Percentiles rank a stretch among this genome's conserved stretches.
phyloP scores from a whole-genome alignment of 164 flowering plant species.

The Hamamelis virginiana region DNA sequence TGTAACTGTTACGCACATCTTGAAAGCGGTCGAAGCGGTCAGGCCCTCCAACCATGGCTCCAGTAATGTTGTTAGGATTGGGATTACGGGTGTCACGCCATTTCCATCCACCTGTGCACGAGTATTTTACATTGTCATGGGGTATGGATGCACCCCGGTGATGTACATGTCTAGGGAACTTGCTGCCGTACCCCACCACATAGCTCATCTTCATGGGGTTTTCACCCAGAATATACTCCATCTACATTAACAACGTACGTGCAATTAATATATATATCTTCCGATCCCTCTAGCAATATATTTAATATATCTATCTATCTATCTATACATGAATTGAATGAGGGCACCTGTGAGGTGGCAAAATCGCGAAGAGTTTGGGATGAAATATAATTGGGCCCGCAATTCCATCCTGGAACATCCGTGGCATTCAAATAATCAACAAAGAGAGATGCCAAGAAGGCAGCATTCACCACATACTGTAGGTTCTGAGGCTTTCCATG shows the following conservation, averaged over 20 bases:
- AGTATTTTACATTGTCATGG: constrained; percentile 33
- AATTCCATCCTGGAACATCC: constrained; percentile 57
- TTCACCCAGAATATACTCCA: constrained; percentile 64
- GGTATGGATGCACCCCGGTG: constrained; percentile 89
- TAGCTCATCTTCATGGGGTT: constrained; percentile 84
- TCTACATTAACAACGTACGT: too few species aligned
- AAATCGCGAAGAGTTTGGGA: constrained; percentile 35
- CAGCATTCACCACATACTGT: constrained; percentile 71
- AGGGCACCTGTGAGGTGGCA: constrained; percentile 62
- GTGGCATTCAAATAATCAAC: constrained; percentile 69
- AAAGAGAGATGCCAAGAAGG: constrained; percentile 67
- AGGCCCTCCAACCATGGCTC: constrained; percentile 98
- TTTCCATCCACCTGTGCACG: constrained; percentile 66
- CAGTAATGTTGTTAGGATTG: constrained; percentile 65
- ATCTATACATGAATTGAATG: too few species aligned
- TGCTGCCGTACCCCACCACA: constrained; percentile 67
- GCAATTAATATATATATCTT: too few species aligned
- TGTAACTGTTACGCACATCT: constrained; percentile 52
- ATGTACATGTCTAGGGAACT: constrained; percentile 71
- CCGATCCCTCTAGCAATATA: too few species aligned
- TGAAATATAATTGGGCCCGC: constrained; percentile 48
- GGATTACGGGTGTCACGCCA: constrained; percentile 50
- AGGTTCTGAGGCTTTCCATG: constrained; percentile 50
- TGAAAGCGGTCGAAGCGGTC: constrained; percentile 54
- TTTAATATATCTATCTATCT: too few species aligned